Percentiles rank a stretch among this genome's conserved stretches.
Evolutionary conservation across 306 rosid genomes (phyloP).

Genomic region (Castanopsis chinensis): DNA sequence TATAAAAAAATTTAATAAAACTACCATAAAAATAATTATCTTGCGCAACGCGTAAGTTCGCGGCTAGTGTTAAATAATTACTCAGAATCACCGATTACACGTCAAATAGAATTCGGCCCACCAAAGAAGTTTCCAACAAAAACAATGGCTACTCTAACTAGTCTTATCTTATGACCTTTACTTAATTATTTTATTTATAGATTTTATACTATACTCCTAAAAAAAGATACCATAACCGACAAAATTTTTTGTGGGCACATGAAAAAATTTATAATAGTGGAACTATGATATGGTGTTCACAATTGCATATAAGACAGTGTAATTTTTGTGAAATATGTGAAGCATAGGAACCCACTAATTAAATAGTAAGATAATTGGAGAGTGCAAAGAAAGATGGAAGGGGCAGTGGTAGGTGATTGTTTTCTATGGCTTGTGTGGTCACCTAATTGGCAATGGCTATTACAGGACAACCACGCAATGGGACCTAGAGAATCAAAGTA

Average conservation of each 20-base stretch:
- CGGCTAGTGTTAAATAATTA: no score
- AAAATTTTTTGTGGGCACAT: constrained; percentile 15
- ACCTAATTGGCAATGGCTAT: constrained; percentile 19
- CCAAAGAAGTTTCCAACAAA: neutral
- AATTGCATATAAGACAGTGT: neutral
- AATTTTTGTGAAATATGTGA: neutral
- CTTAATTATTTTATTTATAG: neutral
- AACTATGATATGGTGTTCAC: neutral
- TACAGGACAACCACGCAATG: constrained; percentile 22
- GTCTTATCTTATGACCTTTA: neutral
- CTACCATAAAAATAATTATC: no score
- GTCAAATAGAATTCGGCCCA: neutral
- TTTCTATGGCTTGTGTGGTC: constrained; percentile 2
- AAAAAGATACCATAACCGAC: constrained; percentile 3
- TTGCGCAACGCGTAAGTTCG: no score
- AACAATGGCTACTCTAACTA: neutral
- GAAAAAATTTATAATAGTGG: neutral
- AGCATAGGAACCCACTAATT: neutral
- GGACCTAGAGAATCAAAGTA: constrained; percentile 34
- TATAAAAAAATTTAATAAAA: no score
- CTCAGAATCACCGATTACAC: neutral
- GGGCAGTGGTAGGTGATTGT: neutral
- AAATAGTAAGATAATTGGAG: neutral
- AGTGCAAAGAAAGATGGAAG: neutral
- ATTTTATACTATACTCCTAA: neutral